Conservation (phyloP, 176 grass and related monocot species). For the Calamus simplicifolius region DNA sequence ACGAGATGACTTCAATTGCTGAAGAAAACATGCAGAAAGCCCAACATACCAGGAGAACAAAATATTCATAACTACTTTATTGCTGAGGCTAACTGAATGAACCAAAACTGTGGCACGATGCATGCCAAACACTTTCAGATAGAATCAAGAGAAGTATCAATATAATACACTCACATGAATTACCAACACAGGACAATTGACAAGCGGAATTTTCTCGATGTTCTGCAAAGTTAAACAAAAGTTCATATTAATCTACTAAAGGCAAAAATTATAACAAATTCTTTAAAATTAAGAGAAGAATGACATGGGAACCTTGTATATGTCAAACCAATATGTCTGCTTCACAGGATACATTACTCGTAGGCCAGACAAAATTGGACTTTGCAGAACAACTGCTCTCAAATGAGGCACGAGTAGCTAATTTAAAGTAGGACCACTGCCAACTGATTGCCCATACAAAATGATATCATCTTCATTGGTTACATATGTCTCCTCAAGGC, state of each 20-base stretch:
- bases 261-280: no score
- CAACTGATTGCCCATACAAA: slow-evolving; percentile 84
- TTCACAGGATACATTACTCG: slow-evolving; percentile 90
- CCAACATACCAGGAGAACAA: no score
- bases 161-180: slow-evolving; percentile 69
- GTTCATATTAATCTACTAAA: background rate
- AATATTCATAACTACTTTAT: no score
- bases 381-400: slow-evolving; percentile 80
- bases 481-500: slow-evolving; percentile 69
- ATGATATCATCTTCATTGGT: slow-evolving; percentile 67
- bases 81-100: no score
- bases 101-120: no score
- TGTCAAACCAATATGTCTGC: slow-evolving; percentile 93
- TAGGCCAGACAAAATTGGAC: slow-evolving; percentile 77
- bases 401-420: slow-evolving; percentile 45
- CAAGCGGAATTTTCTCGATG: slow-evolving; percentile 59
- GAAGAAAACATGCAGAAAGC: no score
- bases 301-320: slow-evolving; percentile 58
- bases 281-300: no score
- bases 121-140: background rate
- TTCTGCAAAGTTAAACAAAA: slow-evolving; percentile 52
- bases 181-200: slow-evolving; percentile 72
- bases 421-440: slow-evolving; percentile 81
- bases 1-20: no score
- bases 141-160: slow-evolving; percentile 8